Evolutionary conservation across 2,329 filamentous ascomycete species (phyloP), one percentile per base, ranked within the genome.

Genomic region (Pyricularia sp.): DNA sequence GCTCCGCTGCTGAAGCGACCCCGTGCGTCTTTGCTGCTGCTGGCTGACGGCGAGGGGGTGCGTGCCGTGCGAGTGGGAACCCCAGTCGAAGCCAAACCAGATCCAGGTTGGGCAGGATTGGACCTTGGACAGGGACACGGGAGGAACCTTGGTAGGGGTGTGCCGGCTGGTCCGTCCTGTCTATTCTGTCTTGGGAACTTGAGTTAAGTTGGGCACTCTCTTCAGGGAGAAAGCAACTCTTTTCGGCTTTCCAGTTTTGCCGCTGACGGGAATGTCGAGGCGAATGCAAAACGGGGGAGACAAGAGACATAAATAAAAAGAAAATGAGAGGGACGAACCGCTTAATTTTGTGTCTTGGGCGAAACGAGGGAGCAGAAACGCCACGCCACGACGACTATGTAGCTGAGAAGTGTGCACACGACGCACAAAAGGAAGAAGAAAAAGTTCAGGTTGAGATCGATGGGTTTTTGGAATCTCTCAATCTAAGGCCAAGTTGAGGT

Each of bases 131-230:
- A 50, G 42, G 42, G 42, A 50, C 42, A 20, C 65, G 65, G 65
- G 65, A 66, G 33, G 65, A 66, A 66, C 65, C 65, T 66, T 66
- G 65, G 65, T 55, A 33, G 65, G 25, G 33, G 33, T 55, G 33
- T 25, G 65, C 33, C 65, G 30, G 42, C 42, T 50, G 42, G 17
- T n/a, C 42, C 42, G 42, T 50, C 42, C 42, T 50, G 42, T 50
- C 42, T 50, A 50, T n/a, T 20, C 42, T 50, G 20, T 50, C 42
- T n/a, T 50, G 42, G 42, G 42, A 50, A 50, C 42, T 50, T 50
- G 42, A 50, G 42, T 50, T 50, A 50, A n/a, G 20, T 50, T 50
- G 17, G 42, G 42, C 42, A 50, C 42, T 50, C 42, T 42, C 36
- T 50, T n/a, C 20, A 20, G 42, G 42, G 17, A 36, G 42, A 50